Percentiles rank a stretch among this genome's conserved stretches.
These are phyloP conservation scores for Larix sibirica DNA, from an alignment of 83 land plant genomes.

Conservation along the genomic window DNA sequence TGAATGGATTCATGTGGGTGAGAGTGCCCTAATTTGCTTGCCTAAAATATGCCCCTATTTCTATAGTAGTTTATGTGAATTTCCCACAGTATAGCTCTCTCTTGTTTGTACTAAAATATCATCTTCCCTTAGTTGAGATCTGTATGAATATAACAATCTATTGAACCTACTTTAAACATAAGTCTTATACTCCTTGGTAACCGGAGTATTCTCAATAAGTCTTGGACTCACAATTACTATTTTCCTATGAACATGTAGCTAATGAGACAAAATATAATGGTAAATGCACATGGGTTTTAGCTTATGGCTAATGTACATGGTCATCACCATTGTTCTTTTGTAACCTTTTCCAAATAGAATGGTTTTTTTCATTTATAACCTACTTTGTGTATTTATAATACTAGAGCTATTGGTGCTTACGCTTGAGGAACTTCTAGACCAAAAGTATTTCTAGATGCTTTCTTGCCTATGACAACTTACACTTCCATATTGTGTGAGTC, in stretches of 20 bases:
- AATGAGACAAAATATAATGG: not conserved
- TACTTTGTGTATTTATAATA: conserved; percentile 18
- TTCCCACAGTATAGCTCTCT: not conserved
- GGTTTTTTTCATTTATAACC: conserved; percentile 23
- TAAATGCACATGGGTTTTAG: not conserved
- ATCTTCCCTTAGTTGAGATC: not conserved
- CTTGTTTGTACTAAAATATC: not conserved
- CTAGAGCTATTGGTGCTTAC: not conserved
- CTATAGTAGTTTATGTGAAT: not conserved
- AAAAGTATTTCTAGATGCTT: not conserved
- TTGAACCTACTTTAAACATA: no score
- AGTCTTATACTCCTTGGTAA: not conserved
- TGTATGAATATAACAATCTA: not conserved
- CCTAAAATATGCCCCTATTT: not conserved
- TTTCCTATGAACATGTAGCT: not conserved
- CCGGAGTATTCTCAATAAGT: no score
- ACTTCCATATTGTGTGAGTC: conserved; percentile 16
- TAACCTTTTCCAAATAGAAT: conserved; percentile 41
- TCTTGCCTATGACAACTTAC: conserved; percentile 16
- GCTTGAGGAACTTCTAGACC: not conserved
- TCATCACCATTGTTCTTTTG: conserved; percentile 19
- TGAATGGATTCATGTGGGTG: not conserved
- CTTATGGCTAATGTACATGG: not conserved
- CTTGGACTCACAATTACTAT: not conserved
- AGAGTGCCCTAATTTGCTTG: not conserved